Evolutionary conservation across 139 green algal species (phyloP).

Genomic region (Closterium sp.): DNA sequence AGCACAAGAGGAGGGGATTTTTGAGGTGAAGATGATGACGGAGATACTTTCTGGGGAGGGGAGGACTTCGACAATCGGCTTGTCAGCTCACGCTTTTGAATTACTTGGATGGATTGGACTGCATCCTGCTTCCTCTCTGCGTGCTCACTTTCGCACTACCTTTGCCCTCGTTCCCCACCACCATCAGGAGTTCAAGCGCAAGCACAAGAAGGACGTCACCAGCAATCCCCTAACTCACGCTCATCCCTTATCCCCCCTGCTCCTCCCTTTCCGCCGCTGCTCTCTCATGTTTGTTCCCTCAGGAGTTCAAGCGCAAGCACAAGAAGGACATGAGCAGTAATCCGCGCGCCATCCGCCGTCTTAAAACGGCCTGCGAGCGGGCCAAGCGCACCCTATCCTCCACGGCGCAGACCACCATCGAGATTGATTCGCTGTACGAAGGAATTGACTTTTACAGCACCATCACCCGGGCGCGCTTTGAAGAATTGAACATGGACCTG

Average conservation of each 20-base stretch:
- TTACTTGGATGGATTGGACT: too few relatives aligned
- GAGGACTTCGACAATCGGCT: slow-evolving; percentile 98
- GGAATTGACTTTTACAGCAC: slow-evolving; percentile 95
- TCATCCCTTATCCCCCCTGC: background rate
- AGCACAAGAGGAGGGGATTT: too few relatives aligned
- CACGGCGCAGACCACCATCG: slow-evolving; percentile 85
- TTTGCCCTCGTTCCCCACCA: too few relatives aligned
- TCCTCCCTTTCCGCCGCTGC: background rate
- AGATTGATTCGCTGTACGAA: slow-evolving; percentile 96
- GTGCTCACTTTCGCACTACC: too few relatives aligned
- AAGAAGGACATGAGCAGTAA: slow-evolving; percentile 94
- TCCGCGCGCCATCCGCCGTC: slow-evolving; percentile 67
- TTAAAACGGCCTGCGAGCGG: slow-evolving; percentile 86
- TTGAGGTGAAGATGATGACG: too few relatives aligned
- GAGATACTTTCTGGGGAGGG: slow-evolving; percentile 95
- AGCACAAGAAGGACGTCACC: too few relatives aligned
- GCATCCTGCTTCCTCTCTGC: too few relatives aligned
- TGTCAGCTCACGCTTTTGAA: too few relatives aligned
- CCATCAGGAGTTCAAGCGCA: too few relatives aligned
- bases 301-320: slow-evolving; percentile 61
- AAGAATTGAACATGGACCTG: slow-evolving; percentile 98
- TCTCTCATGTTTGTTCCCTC: background rate
- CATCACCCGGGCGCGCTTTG: slow-evolving; percentile 95
- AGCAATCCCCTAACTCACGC: too few relatives aligned
- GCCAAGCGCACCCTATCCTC: slow-evolving; percentile 88